Evolutionary conservation across 2,329 filamentous ascomycete species (phyloP).

Genomic region (Ilyonectria robusta): DNA sequence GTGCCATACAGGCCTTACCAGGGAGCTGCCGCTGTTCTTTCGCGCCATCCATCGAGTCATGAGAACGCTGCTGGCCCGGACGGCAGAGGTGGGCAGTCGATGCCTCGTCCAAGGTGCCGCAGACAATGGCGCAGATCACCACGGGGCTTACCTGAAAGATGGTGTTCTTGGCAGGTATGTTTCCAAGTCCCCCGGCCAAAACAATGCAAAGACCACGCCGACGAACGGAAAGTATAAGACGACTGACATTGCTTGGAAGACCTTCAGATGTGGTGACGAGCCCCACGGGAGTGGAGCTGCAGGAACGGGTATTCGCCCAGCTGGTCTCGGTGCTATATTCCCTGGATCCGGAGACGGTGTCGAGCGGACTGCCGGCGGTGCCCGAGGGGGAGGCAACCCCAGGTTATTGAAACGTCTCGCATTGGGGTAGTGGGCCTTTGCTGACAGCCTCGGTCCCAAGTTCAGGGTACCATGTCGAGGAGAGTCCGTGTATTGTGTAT

Average conservation of each 20-base stretch:
- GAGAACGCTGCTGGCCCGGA: constrained; percentile 25
- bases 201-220: background rate
- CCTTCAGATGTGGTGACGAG: constrained; percentile 11
- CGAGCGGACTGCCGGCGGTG: background rate
- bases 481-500: too few species aligned
- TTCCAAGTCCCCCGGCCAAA: background rate
- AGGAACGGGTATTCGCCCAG: constrained; percentile 14
- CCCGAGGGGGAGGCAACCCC: too few species aligned
- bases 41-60: constrained; percentile 28
- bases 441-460: too few species aligned
- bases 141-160: constrained; percentile 18
- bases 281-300: constrained; percentile 8
- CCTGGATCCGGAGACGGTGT: constrained; percentile 6
- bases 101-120: constrained; percentile 17
- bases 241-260: constrained; percentile 2
- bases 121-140: background rate
- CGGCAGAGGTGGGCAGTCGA: constrained; percentile 23
- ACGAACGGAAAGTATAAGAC: constrained; percentile 1
- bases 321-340: background rate
- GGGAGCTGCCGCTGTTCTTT: constrained; percentile 10
- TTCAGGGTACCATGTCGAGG: too few species aligned
- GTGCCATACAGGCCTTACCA: constrained; percentile 19
- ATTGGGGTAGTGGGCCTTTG: too few species aligned
- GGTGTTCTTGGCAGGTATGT: constrained; percentile 14
- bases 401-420: too few species aligned